phyloP scores from a whole-genome alignment of 2,329 filamentous ascomycete genomes.

The Pseudogymnoascus sp. region DNA sequence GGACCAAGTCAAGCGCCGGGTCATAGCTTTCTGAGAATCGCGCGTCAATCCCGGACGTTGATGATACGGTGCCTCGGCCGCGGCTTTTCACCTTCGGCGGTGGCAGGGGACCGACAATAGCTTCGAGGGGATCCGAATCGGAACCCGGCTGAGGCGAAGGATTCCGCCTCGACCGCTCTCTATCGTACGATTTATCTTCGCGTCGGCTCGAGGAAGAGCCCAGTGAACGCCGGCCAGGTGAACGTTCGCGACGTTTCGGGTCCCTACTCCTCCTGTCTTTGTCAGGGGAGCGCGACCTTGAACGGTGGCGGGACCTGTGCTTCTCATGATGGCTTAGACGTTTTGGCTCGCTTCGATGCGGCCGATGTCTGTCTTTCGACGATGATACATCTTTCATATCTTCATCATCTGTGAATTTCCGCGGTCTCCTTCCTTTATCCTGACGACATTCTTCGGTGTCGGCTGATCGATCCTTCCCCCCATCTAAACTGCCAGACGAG shows the following conservation, averaged over 20 bases:
- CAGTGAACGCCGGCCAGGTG: background rate
- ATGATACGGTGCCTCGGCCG: constrained; percentile 61
- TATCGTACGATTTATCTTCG: background rate
- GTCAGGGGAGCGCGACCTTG: background rate
- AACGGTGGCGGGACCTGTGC: background rate
- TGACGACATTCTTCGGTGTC: background rate
- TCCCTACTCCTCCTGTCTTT: background rate
- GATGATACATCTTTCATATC: background rate
- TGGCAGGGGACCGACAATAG: constrained; percentile 68
- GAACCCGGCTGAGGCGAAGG: constrained; percentile 21
- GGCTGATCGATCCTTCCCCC: background rate
- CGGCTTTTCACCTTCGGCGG: constrained; percentile 46
- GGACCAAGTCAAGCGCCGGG: constrained; percentile 45
- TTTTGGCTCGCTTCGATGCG: background rate
- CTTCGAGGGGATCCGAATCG: constrained; percentile 67
- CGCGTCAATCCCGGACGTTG: constrained; percentile 63
- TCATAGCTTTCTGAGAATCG: constrained; percentile 67
- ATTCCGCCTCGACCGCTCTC: background rate
- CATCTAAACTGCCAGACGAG: background rate
- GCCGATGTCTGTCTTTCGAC: background rate
- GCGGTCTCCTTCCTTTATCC: background rate
- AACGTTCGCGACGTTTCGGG: background rate
- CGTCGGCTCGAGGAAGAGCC: background rate
- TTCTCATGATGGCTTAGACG: background rate
- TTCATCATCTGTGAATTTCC: background rate